Evolutionary conservation across 2,329 filamentous ascomycete species (phyloP).

Genomic region (Pseudogymnoascus sp.): DNA sequence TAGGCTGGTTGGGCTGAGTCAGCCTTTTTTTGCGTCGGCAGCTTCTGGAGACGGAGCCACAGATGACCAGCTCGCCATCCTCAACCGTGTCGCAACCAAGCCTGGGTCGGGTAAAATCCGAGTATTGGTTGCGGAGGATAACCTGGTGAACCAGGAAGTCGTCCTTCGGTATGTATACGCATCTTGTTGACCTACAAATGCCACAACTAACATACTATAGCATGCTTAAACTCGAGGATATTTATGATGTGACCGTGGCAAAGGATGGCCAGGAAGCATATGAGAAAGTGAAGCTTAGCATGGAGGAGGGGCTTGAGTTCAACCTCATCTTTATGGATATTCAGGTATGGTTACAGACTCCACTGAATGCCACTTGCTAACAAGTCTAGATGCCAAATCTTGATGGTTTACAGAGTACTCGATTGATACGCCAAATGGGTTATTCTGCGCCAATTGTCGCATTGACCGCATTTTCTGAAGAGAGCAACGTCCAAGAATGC

Average conservation of each 20-base stretch:
- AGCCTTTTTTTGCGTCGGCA: slow-evolving; percentile 59
- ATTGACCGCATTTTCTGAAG: slow-evolving; percentile 81
- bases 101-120: slow-evolving; percentile 55
- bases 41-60: slow-evolving; percentile 23
- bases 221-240: slow-evolving; percentile 65
- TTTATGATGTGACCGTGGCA: slow-evolving; percentile 83
- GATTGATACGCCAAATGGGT: slow-evolving; percentile 75
- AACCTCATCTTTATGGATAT: slow-evolving; percentile 95
- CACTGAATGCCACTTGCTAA: slow-evolving; percentile 11
- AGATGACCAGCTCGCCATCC: slow-evolving; percentile 54
- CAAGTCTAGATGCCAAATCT: slow-evolving; percentile 73
- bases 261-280: slow-evolving; percentile 82
- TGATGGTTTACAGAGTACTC: slow-evolving; percentile 78
- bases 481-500: slow-evolving; percentile 78
- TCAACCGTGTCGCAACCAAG: slow-evolving; percentile 55
- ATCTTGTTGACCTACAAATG: slow-evolving; percentile 31
- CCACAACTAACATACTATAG: slow-evolving; percentile 50
- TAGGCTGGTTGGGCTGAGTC: slow-evolving; percentile 71
- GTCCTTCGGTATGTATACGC: slow-evolving; percentile 38
- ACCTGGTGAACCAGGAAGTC: slow-evolving; percentile 55
- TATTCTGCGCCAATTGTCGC: slow-evolving; percentile 85
- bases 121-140: slow-evolving; percentile 79
- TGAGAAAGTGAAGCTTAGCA: slow-evolving; percentile 73
- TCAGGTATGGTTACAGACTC: slow-evolving; percentile 33
- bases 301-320: slow-evolving; percentile 63